These are phyloP conservation scores for Senna siamea DNA, from an alignment of 306 rosid genomes.

Conservation along the genomic window DNA sequence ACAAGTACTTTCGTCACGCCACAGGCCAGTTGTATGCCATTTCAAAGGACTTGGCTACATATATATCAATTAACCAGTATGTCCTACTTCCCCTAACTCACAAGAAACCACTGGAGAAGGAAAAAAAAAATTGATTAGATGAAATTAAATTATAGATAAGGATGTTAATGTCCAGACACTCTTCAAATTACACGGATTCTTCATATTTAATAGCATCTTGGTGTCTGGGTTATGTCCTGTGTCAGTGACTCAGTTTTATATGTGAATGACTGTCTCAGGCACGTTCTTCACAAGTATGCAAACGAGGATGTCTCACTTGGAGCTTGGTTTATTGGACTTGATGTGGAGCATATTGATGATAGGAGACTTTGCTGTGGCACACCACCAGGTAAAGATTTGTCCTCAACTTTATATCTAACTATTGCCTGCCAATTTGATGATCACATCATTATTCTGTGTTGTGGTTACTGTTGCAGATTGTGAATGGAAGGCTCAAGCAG, in stretches of 20 bases:
- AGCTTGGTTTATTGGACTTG: constrained; percentile 98
- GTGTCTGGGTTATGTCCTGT: constrained; percentile 1
- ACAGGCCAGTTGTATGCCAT: constrained; percentile 96
- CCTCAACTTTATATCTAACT: background rate
- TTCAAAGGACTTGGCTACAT: constrained; percentile 90
- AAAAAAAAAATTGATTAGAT: background rate
- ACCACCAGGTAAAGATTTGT: constrained; percentile 76
- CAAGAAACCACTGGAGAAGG: background rate
- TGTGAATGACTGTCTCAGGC: constrained; percentile 55
- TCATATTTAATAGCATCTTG: background rate
- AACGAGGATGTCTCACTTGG: constrained; percentile 97
- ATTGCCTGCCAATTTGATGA: constrained; percentile 5
- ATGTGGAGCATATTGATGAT: constrained; percentile 89
- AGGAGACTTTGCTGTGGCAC: constrained; percentile 95
- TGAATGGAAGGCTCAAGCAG: constrained; percentile 99
- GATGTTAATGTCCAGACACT: background rate
- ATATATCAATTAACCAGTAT: constrained; percentile 87
- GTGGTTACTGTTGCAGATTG: constrained; percentile 72
- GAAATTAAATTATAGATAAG: constrained; percentile 7
- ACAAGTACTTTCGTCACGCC: constrained; percentile 98
- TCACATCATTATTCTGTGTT: constrained; percentile 7
- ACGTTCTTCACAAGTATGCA: constrained; percentile 94
- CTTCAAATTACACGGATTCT: background rate
- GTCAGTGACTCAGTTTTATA: background rate
- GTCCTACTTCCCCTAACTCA: constrained; percentile 38